Base-by-base conservation (phyloP, 768 basidiomycete species). In the Punctularia strigosozonata region DNA sequence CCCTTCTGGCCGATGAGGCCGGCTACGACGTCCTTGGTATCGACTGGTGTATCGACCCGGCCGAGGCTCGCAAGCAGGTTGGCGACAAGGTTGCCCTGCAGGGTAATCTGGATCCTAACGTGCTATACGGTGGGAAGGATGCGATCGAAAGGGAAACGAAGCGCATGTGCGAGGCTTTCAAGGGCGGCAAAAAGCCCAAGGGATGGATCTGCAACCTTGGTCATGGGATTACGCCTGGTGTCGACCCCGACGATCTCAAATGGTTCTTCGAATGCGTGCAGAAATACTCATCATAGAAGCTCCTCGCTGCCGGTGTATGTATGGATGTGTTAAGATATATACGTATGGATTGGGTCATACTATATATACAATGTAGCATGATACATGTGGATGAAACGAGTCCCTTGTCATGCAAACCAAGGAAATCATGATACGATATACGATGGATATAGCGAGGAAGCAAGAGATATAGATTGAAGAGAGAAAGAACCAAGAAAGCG, bases 141-240 rank as follows among this genome's bases (percentile, higher is more conserved):
- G 88, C 89, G 10, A 97, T 98, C 50, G 87, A 91, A 61, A 57
- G 60, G 26, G 77, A 84, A 47, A 89, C 95, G 26, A 77, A 88
- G 63, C 68, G 81, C 47, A 82, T 91, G 75, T 75, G 77, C 44
- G 65, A 74, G 45, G 70, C 69, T n/a, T 98, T 97, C 64, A 61
- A 49, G 31, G 73, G 75, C 7, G 66, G 64, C 6, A 69, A 65
- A 37, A 55, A 57, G 37, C 51, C 63, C 15, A 70, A 69, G 28
- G 84, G 77, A n/a, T 98, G 92, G 90, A 97, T 98, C 51, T 85
- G 86, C 6, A 98, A 98, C 61, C 64, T 99, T 17, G 95, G 95
- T 1, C 95, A 98, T 55, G 95, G 95, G 4, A 92, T 99, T 49
- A 95, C 91, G 4, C 95, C 95, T 8, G 84, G 78, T 19, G 92